Evolutionary conservation across 345 rosid genomes (phyloP).

Genomic region (Aethionema arabicum): DNA sequence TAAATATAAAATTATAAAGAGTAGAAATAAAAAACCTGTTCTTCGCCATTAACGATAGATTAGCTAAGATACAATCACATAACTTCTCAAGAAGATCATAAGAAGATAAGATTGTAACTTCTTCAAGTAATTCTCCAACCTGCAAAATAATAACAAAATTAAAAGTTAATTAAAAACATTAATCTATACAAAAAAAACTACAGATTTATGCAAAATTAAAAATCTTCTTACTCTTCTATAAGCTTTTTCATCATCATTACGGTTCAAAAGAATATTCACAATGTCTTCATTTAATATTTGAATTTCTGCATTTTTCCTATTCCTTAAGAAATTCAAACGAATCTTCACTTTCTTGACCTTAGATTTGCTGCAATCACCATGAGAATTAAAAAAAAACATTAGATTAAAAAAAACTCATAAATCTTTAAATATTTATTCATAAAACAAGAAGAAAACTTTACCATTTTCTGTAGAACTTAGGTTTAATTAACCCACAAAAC

Average conservation of each 20-base stretch:
- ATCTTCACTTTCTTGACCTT: slow-evolving; percentile 51
- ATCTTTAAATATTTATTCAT: too few relatives aligned
- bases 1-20: not conserved
- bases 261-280: slow-evolving; percentile 58
- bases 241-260: slow-evolving; percentile 56
- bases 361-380: slow-evolving; percentile 51
- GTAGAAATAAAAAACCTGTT: slow-evolving; percentile 42
- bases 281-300: slow-evolving; percentile 63
- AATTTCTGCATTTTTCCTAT: slow-evolving; percentile 51
- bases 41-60: slow-evolving; percentile 57
- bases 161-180: not conserved
- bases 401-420: too few relatives aligned
- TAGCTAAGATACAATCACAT: slow-evolving; percentile 42
- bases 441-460: slow-evolving; percentile 1
- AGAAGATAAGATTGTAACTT: slow-evolving; percentile 54
- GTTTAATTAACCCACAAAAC: slow-evolving; percentile 31
- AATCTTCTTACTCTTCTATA: slow-evolving; percentile 59
- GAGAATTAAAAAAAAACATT: too few relatives aligned
- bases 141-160: slow-evolving; percentile 31
- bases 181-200: not conserved
- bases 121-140: slow-evolving; percentile 70
- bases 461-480: slow-evolving; percentile 42
- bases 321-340: slow-evolving; percentile 56
- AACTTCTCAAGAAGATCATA: slow-evolving; percentile 59
- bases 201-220: not conserved